Conservation (phyloP, 2,329 filamentous ascomycete genomes). For the Cytospora paraplurivora region DNA sequence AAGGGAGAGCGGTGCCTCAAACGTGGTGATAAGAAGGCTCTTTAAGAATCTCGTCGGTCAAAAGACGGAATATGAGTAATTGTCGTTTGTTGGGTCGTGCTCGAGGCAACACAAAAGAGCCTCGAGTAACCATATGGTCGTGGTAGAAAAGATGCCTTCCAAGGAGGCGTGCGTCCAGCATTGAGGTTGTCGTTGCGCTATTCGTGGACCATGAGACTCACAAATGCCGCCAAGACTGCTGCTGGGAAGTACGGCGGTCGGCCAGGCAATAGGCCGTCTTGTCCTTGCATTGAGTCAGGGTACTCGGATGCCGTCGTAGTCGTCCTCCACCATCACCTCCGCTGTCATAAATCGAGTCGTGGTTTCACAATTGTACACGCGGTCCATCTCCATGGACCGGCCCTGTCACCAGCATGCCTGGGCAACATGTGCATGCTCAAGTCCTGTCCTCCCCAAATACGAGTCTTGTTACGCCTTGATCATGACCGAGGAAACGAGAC, state of each 20-base stretch:
- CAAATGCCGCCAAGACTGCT: neutral
- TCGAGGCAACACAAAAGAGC: slow-evolving; percentile 12
- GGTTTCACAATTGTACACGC: slow-evolving; percentile 11
- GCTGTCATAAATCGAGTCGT: slow-evolving; percentile 16
- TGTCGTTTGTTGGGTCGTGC: neutral
- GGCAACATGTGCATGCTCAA: slow-evolving; percentile 8
- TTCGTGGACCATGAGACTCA: neutral
- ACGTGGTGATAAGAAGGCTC: neutral
- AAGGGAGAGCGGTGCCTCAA: neutral
- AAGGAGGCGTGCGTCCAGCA: neutral
- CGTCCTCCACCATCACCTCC: slow-evolving; percentile 4
- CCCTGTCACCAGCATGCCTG: neutral
- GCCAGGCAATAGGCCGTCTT: slow-evolving; percentile 10
- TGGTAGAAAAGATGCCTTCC: slow-evolving; percentile 9
- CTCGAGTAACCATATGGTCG: slow-evolving; percentile 19
- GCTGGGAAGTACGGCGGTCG: slow-evolving; percentile 1
- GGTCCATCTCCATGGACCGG: slow-evolving; percentile 1
- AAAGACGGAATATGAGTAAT: neutral
- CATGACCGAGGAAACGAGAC: slow-evolving; percentile 6
- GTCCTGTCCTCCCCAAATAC: neutral
- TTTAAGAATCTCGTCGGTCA: neutral
- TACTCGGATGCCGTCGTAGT: neutral
- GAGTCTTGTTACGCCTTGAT: neutral
- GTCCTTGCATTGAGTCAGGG: slow-evolving; percentile 7
- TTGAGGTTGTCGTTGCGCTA: neutral